A percentile compares a stretch with the other conserved stretches of the same genome.
Evolutionary conservation across 768 basidiomycete species (phyloP).

Genomic region (Termitomyces sp.): DNA sequence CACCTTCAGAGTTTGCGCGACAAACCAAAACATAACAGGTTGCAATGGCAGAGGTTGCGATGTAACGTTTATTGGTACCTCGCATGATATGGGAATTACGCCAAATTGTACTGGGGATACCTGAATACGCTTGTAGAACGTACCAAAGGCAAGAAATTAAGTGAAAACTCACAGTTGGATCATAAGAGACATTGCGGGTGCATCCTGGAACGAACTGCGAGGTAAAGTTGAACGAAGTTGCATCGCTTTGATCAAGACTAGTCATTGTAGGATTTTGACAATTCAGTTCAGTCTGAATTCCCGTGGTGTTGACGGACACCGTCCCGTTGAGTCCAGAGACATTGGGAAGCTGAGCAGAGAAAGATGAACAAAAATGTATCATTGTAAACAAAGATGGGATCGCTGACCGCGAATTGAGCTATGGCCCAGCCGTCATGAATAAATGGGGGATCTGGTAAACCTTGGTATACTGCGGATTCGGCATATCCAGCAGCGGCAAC

Average conservation of each 20-base stretch:
- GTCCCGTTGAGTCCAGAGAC: conserved; percentile 44
- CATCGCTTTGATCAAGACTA: conserved; percentile 12
- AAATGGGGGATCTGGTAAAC: conserved; percentile 55
- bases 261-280: conserved; percentile 36
- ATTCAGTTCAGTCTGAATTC: conserved; percentile 38
- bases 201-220: conserved; percentile 50
- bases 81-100: conserved; percentile 32
- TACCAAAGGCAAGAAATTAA: neutral
- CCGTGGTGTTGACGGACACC: conserved; percentile 47
- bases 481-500: conserved; percentile 55
- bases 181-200: conserved; percentile 27
- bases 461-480: conserved; percentile 38
- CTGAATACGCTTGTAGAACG: conserved; percentile 13
- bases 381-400: neutral
- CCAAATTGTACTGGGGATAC: conserved; percentile 43
- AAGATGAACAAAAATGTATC: neutral
- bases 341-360: conserved; percentile 32
- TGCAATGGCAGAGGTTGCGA: conserved; percentile 46
- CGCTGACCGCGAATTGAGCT: conserved; percentile 44
- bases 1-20: neutral
- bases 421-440: conserved; percentile 46
- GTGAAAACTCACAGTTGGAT: conserved; percentile 23
- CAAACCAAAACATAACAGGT: conserved; percentile 67
- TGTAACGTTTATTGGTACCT: conserved; percentile 20
- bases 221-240: conserved; percentile 22